phyloP scores from a whole-genome alignment of 441 rosid species.

The Adansonia madagascariensis region DNA sequence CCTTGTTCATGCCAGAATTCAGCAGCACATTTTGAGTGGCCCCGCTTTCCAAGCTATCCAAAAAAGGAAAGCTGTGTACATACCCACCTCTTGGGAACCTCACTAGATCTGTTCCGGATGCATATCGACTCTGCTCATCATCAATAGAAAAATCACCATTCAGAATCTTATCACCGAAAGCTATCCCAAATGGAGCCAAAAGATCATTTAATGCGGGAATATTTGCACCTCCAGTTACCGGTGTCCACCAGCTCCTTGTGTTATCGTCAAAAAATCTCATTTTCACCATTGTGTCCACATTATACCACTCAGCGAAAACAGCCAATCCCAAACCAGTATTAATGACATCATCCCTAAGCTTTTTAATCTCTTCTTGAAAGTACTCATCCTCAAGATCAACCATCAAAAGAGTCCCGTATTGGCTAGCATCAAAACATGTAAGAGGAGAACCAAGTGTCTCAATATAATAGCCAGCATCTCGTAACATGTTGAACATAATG shows the following conservation, averaged over 20 bases:
- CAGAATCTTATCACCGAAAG: conserved; percentile 94
- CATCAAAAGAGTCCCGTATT: conserved; percentile 90
- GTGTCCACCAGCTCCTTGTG: conserved; percentile 99
- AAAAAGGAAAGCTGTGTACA: conserved; percentile 82
- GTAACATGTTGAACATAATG: conserved; percentile 92
- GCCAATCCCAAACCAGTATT: conserved; percentile 81
- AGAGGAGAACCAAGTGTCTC: conserved; percentile 98
- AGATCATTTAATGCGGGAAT: conserved; percentile 93
- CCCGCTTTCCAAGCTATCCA: conserved; percentile 97
- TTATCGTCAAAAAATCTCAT: conserved; percentile 99
- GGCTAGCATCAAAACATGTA: conserved; percentile 93
- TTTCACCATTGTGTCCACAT: conserved; percentile 95
- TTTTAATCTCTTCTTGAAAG: conserved; percentile 89
- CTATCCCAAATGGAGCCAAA: conserved; percentile 94
- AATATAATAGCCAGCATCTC: conserved; percentile 89
- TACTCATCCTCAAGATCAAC: conserved; percentile 98
- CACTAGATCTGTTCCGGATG: conserved; percentile 93
- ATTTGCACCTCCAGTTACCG: conserved; percentile 98
- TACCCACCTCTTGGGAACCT: conserved; percentile 93
- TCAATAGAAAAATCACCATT: conserved; percentile 92
- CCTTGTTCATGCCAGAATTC: conserved; percentile 71
- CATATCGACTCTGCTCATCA: conserved; percentile 97
- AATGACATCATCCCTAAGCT: conserved; percentile 79
- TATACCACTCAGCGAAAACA: conserved; percentile 98
- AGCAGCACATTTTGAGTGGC: conserved; percentile 83